These are phyloP conservation scores for Pythium monospermum DNA, from an alignment of 352 stramenopile genomes.

Conservation along the genomic window DNA sequence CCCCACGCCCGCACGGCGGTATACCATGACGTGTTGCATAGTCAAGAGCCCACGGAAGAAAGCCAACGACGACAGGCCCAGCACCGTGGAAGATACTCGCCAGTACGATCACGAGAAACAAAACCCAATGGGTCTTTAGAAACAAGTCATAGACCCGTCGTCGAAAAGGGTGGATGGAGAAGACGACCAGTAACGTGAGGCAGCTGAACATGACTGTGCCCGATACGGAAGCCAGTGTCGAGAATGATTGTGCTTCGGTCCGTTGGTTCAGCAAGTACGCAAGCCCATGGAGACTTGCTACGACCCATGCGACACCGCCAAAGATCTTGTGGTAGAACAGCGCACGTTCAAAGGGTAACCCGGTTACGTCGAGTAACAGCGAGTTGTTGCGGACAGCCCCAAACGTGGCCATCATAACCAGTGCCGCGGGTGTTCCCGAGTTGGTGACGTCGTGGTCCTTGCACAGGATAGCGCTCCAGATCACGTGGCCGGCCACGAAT, in stretches of 20 bases:
- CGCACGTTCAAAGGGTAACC: neutral
- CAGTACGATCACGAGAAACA: conserved; percentile 37
- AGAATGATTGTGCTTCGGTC: neutral
- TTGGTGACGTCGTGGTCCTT: neutral
- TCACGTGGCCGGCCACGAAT: neutral
- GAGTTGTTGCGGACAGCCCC: neutral
- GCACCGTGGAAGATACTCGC: conserved; percentile 38
- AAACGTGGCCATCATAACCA: neutral
- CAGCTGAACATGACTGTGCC: neutral
- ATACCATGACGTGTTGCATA: too few species aligned
- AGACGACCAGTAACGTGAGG: conserved; percentile 17
- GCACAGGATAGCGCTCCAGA: neutral
- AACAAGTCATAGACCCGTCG: conserved; percentile 53
- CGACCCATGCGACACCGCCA: neutral
- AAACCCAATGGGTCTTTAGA: conserved; percentile 39
- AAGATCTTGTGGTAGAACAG: neutral
- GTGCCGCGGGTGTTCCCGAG: neutral
- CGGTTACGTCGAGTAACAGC: neutral
- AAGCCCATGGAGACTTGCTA: neutral
- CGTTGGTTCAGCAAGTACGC: neutral
- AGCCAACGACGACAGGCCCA: conserved; percentile 24
- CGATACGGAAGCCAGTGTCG: too few species aligned
- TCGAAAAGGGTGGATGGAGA: conserved; percentile 33
- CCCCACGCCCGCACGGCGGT: too few species aligned
- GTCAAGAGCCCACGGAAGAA: conserved; percentile 27